Percentiles rank a stretch among this genome's conserved stretches.
These are phyloP conservation scores for Capillidium rhysosporum DNA, from an alignment of 371 early-diverging fungal genomes.

Conservation along the genomic window DNA sequence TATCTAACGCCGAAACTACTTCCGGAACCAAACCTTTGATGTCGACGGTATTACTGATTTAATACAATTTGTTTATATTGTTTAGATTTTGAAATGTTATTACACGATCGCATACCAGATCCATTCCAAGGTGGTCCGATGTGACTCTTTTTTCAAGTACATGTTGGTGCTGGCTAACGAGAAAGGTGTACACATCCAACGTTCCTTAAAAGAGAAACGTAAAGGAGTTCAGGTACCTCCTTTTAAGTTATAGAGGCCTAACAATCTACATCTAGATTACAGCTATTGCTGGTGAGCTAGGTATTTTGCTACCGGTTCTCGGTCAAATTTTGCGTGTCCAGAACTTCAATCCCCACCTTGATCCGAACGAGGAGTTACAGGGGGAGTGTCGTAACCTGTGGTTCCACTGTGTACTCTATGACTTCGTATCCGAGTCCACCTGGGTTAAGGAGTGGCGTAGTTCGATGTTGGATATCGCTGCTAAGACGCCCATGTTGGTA, in stretches of 20 bases:
- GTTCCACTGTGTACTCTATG: constrained; percentile 66
- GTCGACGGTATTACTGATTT: constrained; percentile 15
- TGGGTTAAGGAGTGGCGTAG: constrained; percentile 64
- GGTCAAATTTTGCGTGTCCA: constrained; percentile 31
- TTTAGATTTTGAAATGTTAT: constrained; percentile 13
- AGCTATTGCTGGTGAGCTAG: constrained; percentile 33
- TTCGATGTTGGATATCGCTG: constrained; percentile 45
- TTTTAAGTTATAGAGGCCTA: no score
- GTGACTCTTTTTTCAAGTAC: constrained; percentile 27
- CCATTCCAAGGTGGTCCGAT: constrained; percentile 25
- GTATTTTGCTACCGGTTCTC: constrained; percentile 41
- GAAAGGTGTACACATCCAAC: constrained; percentile 41
- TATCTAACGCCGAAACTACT: constrained; percentile 24
- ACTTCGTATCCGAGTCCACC: constrained; percentile 46
- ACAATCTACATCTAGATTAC: constrained; percentile 11
- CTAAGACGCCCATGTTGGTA: constrained; percentile 68
- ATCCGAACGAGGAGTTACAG: constrained; percentile 36
- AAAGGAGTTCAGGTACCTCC: constrained; percentile 15
- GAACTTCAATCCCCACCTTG: constrained; percentile 35
- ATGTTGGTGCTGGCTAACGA: constrained; percentile 43
- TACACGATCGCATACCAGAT: constrained; percentile 26
- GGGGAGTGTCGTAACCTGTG: constrained; percentile 69
- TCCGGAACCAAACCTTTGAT: constrained; percentile 25
- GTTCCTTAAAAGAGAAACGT: constrained; percentile 21
- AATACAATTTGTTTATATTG: not conserved